Evolutionary conservation across 2,329 filamentous ascomycete genomes (phyloP), one percentile per base, ranked within the genome.

Genomic region (Xenoacremonium recifei): DNA sequence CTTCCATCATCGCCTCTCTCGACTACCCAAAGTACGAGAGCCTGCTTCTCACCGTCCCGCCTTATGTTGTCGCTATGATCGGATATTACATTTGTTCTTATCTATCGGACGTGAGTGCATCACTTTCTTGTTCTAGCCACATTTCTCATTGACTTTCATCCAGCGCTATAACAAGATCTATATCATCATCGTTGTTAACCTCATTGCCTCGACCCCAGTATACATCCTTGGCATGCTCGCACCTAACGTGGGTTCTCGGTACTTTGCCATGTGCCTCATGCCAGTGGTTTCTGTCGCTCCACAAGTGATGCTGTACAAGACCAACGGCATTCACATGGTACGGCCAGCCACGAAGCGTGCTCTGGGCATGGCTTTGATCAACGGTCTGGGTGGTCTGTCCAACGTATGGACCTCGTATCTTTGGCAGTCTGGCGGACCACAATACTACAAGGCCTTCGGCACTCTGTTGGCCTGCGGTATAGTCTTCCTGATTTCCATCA

Each of bases 171-270:
- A 82, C 27, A 83, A 87, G 61, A 76, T 84, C 5, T 87, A 82
- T 61, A 77, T 76, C 60, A 85, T 88, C 61, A 76, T 88, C 46
- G 71, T 72, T 0, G 42, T 78, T 2, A 83, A 84, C 0, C 69
- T 87, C 11, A 75, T 71, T 42, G 67, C 86, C 23, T 77, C 78
- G 12, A 68, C 87, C 4, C 65, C 67, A 1, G 77, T 81, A 4
- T 88, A 84, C 63, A 82, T 87, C 51, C 70, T 88, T 39, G 80
- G 80, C 10, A 82, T 82, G 2, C 68, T 79, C 0, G 87, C 84
- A 0, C 77, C 72, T 0, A 57, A 67, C 2, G 71, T 74, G 0
- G 84, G 71, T 0, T 77, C 83, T 0, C 72, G 85, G 19, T 88
- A 88, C 50, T 62, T 85, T 18, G 17, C 48, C 25, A 50, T 50